A percentile compares a stretch with the other conserved stretches of the same genome.
These are phyloP conservation scores for Musa acuminata DNA, from an alignment of 176 grass and related monocot genomes.

Conservation along the genomic window DNA sequence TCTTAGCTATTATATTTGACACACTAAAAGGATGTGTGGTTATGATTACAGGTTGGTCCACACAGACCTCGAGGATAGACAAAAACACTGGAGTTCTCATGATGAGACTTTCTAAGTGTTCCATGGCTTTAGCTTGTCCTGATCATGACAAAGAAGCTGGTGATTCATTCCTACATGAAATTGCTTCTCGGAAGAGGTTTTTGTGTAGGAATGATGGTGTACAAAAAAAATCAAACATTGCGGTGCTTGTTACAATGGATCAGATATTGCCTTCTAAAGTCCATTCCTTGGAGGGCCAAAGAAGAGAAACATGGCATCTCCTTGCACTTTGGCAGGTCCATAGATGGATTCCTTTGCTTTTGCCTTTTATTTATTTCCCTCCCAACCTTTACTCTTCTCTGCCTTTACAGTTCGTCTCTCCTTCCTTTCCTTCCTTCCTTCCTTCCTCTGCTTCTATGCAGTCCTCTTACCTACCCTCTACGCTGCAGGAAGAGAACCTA, in stretches of 20 bases:
- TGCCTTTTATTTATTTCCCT: not conserved
- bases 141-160: no score
- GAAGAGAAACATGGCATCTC: not conserved
- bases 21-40: not conserved
- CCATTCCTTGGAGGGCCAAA: not conserved
- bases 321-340: conserved; percentile 1
- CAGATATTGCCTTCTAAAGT: not conserved
- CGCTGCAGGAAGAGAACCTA: not conserved
- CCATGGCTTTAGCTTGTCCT: no score
- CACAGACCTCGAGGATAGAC: not conserved
- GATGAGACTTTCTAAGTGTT: no score
- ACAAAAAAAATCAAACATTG: no score
- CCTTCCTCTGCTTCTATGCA: not conserved
- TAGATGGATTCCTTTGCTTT: not conserved
- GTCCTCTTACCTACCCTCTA: not conserved
- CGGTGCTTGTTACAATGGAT: not conserved
- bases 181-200: no score
- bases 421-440: not conserved
- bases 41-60: no score
- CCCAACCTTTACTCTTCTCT: not conserved
- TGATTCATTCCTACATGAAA: no score
- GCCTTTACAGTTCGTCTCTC: no score
- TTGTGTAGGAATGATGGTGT: no score
- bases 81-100: no score
- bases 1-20: not conserved